Evolutionary conservation across 139 green algal genomes (phyloP).

Genomic region (Yamagishiella unicocca): DNA sequence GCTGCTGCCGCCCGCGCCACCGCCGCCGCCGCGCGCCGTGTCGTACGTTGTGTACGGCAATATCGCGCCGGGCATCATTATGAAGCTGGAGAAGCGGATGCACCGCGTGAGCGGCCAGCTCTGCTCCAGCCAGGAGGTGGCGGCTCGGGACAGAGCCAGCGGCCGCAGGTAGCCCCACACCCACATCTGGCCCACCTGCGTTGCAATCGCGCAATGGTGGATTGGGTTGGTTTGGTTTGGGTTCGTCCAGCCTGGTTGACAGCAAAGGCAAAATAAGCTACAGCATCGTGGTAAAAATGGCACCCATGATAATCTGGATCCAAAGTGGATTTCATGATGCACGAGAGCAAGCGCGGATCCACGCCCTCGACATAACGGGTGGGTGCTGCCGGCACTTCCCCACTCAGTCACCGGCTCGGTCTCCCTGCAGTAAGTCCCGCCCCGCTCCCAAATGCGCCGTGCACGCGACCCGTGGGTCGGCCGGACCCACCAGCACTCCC

Average conservation of each 20-base stretch:
- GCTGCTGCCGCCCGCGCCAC: background rate
- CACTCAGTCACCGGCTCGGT: background rate
- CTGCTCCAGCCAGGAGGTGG: slow-evolving; percentile 46
- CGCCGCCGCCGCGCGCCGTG: background rate
- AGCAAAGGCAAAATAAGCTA: background rate
- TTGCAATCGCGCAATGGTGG: background rate
- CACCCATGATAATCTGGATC: background rate
- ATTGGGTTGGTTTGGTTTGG: background rate
- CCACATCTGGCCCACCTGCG: slow-evolving; percentile 66
- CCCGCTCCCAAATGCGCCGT: background rate
- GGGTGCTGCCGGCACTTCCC: no score
- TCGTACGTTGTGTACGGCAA: slow-evolving; percentile 26
- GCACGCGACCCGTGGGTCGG: background rate
- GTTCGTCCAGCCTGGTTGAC: background rate
- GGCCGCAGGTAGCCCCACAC: slow-evolving; percentile 53
- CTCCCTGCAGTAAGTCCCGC: background rate
- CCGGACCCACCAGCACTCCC: slow-evolving; percentile 72
- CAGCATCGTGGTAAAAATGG: background rate
- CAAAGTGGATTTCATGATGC: no score
- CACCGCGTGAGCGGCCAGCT: background rate
- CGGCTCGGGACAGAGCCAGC: slow-evolving; percentile 48
- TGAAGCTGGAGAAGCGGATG: slow-evolving; percentile 10
- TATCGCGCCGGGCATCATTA: slow-evolving; percentile 11
- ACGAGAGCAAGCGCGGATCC: no score
- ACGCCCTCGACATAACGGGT: no score